Evolutionary conservation across 257 asterid genomes (phyloP).

Genomic region (Echium plantagineum): DNA sequence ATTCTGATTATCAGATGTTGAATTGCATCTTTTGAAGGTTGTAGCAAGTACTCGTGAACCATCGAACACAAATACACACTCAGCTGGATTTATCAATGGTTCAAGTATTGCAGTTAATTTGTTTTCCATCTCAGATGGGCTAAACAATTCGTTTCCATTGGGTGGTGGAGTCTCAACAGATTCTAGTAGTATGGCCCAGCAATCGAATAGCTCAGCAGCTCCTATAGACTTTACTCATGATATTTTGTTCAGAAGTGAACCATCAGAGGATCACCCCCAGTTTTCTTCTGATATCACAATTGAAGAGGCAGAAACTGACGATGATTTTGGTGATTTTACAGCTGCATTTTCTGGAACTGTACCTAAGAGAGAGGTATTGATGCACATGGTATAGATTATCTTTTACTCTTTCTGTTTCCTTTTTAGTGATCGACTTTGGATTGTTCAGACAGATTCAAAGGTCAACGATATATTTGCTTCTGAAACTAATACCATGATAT

Average conservation of each 20-base stretch:
- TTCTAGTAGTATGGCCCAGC: conserved; percentile 23
- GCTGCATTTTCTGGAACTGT: conserved; percentile 39
- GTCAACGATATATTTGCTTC: not conserved
- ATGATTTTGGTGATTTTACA: conserved; percentile 58
- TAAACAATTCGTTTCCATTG: conserved; percentile 29
- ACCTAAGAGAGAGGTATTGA: conserved; percentile 28
- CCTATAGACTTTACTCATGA: conserved; percentile 20
- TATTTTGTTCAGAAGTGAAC: conserved; percentile 18
- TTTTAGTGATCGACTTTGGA: not conserved
- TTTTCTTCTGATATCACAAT: conserved; percentile 15
- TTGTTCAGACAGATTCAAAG: conserved; percentile 3
- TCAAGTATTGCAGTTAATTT: conserved; percentile 20
- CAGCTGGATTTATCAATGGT: conserved; percentile 21
- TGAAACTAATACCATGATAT: not conserved
- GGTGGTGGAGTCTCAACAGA: conserved; percentile 27
- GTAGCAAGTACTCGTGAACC: conserved; percentile 18
- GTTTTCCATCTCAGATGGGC: conserved; percentile 16
- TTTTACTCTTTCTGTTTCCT: not conserved
- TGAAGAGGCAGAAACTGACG: conserved; percentile 21
- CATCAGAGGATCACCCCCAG: conserved; percentile 14
- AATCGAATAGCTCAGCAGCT: conserved; percentile 20
- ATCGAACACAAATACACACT: conserved; percentile 23
- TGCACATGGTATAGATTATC: not conserved
- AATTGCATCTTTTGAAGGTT: conserved; percentile 31
- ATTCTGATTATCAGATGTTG: conserved; percentile 21